Evolutionary conservation across 2,329 filamentous ascomycete species (phyloP), one percentile per base, ranked within the genome.

Genomic region (Atkinsonella hypoxylon): DNA sequence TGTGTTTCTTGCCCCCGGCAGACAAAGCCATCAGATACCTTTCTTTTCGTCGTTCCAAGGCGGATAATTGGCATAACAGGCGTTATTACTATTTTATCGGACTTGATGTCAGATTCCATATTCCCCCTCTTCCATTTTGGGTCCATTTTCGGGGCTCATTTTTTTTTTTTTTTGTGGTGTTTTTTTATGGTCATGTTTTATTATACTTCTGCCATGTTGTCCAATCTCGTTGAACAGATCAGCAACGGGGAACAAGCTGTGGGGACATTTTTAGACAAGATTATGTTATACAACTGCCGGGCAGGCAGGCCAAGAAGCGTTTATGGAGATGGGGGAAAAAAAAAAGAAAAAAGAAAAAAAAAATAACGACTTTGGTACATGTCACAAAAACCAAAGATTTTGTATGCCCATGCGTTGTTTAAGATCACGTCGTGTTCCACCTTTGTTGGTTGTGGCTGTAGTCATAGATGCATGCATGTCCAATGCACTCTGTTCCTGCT

Each of bases 11-110:
- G 2, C 22, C 10, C 12, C 32, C 10, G 20, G 3, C 18, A 39
- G 38, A n/a, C 13, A 15, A 38, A 38, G 60, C 50, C 54, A 54
- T 52, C 51, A 39, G 57, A 62, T 61, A 61, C 55, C 58, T 58
- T 49, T 39, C 7, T 53, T 54, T 38, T 32, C 48, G 36, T 39
- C 48, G 36, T 42, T 39, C 48, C 53, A 38, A 18, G 50, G 54
- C 51, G 57, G 52, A 56, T 52, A 51, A 53, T 48, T 51, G 59
- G 59, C 61, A 63, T 62, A 57, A 51, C 55, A 57, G 60, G 61
- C 61, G 60, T 62, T 63, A 50, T 18, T 15, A 38, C 3, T 17
- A 22, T 53, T 38, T 49, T 17, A 22, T 43, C 30, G 22, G 47
- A 48, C 26, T 41, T 11, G 31, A 20, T 46, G 31, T 46, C 44